These are phyloP conservation scores for Silene latifolia DNA, from an alignment of 148 eudicot genomes.

Conservation along the genomic window DNA sequence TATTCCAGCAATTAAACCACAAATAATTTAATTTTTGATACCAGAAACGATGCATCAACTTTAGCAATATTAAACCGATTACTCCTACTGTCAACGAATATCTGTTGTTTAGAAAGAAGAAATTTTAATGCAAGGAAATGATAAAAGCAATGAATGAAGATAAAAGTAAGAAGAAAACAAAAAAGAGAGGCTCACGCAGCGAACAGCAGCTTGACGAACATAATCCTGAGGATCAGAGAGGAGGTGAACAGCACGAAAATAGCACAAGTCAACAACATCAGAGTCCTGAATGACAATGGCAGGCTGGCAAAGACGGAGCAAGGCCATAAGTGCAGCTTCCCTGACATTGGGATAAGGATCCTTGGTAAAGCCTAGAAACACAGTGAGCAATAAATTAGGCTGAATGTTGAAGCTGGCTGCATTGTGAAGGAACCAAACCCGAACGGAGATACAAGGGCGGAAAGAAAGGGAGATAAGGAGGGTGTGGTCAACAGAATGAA, in stretches of 20 bases:
- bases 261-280: slow-evolving; percentile 51
- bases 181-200: slow-evolving; percentile 37
- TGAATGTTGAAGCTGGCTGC: slow-evolving; percentile 36
- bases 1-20: too few relatives aligned
- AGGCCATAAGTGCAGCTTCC: slow-evolving; percentile 69
- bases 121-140: too few relatives aligned
- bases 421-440: slow-evolving; percentile 50
- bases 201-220: slow-evolving; percentile 64
- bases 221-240: slow-evolving; percentile 49
- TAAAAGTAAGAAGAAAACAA: too few relatives aligned
- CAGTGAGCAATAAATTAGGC: slow-evolving; percentile 54
- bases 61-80: too few relatives aligned
- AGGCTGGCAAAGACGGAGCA: slow-evolving; percentile 35
- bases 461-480: slow-evolving; percentile 45
- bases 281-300: slow-evolving; percentile 43
- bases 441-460: slow-evolving; percentile 31
- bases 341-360: too few relatives aligned
- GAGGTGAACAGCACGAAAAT: slow-evolving; percentile 55
- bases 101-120: too few relatives aligned
- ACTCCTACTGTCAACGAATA: too few relatives aligned
- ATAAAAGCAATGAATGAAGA: too few relatives aligned
- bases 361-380: slow-evolving; percentile 73
- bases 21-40: too few relatives aligned
- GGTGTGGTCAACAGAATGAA: slow-evolving; percentile 39
- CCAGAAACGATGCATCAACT: too few relatives aligned